Conservation (phyloP, 2,329 filamentous ascomycete species). For the Dryadomyces quercivorus region DNA sequence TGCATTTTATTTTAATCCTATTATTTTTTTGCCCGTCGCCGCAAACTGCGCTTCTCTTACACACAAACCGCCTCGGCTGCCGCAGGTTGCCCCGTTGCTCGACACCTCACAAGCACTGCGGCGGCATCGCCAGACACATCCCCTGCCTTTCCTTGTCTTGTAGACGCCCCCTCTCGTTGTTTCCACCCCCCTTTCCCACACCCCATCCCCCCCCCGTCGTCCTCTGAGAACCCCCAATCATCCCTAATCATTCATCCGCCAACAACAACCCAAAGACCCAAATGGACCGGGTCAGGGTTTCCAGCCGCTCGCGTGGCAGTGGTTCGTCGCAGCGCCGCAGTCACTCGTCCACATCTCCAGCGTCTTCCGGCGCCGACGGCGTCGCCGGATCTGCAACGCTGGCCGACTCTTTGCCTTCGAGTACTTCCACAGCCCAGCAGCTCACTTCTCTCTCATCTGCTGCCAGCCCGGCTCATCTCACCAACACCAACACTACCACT, state of each 20-base stretch:
- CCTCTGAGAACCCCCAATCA: no score
- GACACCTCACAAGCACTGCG: neutral
- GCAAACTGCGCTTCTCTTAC: conserved; percentile 6
- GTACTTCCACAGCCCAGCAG: neutral
- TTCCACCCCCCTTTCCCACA: neutral
- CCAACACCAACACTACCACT: neutral
- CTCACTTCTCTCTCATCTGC: neutral
- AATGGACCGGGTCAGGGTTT: conserved; percentile 7
- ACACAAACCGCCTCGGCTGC: conserved; percentile 1
- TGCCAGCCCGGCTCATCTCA: neutral
- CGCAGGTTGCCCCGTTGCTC: neutral
- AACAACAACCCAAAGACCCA: neutral
- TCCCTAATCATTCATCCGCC: neutral
- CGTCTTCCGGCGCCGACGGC: neutral
- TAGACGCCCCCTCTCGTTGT: neutral
- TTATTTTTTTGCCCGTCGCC: conserved; percentile 3
- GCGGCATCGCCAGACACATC: no score
- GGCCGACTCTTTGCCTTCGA: neutral
- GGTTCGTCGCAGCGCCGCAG: conserved; percentile 8
- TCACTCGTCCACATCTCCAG: conserved; percentile 1
- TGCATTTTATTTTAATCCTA: conserved; percentile 1
- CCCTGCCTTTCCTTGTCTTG: neutral
- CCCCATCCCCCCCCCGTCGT: neutral
- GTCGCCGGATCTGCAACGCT: neutral
- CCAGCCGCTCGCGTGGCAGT: conserved; percentile 12